Percentiles rank a stretch among this genome's conserved stretches.
phyloP scores from a whole-genome alignment of 306 rosid genomes.

The Argentina anserina region DNA sequence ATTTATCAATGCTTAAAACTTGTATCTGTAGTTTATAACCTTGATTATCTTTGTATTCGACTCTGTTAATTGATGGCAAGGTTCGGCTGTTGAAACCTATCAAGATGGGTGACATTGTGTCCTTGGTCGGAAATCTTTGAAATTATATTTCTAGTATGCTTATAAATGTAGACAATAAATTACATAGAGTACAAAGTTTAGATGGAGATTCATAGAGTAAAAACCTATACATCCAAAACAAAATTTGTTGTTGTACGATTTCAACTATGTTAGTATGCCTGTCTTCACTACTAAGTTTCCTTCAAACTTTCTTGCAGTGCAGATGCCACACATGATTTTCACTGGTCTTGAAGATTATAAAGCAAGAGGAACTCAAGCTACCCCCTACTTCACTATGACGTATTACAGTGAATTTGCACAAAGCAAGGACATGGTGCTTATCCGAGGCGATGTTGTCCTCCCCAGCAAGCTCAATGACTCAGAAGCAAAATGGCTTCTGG shows the following conservation, averaged over 20 bases:
- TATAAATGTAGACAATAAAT: not conserved
- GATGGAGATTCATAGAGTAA: not conserved
- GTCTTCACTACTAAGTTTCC: not conserved
- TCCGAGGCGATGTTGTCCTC: slow-evolving; percentile 81
- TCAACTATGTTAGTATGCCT: not conserved
- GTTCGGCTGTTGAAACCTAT: not conserved
- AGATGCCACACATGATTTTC: slow-evolving; percentile 71
- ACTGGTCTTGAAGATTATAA: slow-evolving; percentile 95
- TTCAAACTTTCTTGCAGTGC: slow-evolving; percentile 54
- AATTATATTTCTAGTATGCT: not conserved
- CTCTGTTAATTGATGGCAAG: not conserved
- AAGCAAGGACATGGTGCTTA: slow-evolving; percentile 76
- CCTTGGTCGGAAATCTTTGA: not conserved
- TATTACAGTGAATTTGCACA: slow-evolving; percentile 83
- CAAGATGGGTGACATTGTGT: not conserved
- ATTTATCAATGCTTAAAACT: not conserved
- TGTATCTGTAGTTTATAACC: not conserved
- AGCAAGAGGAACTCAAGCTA: slow-evolving; percentile 88
- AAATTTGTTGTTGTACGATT: not conserved
- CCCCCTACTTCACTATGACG: slow-evolving; percentile 70
- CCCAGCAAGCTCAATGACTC: slow-evolving; percentile 72
- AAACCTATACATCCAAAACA: not conserved
- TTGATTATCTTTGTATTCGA: not conserved
- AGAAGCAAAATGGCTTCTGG: slow-evolving; percentile 84
- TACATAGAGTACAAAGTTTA: not conserved